A percentile compares a stretch with the other conserved stretches of the same genome.
Evolutionary conservation across 305 asterid species (phyloP).

Genomic region (Fraxinus velutina): DNA sequence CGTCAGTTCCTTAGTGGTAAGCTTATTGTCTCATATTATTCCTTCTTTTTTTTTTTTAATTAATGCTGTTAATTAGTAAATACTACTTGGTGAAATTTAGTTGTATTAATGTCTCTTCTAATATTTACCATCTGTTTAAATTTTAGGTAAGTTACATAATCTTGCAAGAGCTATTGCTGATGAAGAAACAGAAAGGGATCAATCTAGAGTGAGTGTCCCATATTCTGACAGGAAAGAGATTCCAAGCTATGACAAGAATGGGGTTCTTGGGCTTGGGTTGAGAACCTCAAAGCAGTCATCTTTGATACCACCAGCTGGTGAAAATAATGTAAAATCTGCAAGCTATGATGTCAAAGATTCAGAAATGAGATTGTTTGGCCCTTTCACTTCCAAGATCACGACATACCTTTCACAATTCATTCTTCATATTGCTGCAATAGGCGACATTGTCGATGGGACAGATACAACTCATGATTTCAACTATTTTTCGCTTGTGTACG

Average conservation of each 20-base stretch:
- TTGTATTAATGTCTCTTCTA: constrained; percentile 20
- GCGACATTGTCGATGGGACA: constrained; percentile 99
- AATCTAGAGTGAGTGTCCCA: constrained; percentile 53
- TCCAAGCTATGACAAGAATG: constrained; percentile 56
- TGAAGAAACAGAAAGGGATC: constrained; percentile 81
- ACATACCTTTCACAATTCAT: constrained; percentile 94
- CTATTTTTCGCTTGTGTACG: constrained; percentile 91
- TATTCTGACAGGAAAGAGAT: constrained; percentile 56
- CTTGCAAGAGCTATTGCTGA: constrained; percentile 97
- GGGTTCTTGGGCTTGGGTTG: constrained; percentile 86
- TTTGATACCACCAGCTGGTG: constrained; percentile 50
- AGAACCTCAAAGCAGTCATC: constrained; percentile 54
- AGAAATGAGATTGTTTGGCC: constrained; percentile 73
- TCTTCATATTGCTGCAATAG: constrained; percentile 94
- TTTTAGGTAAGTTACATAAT: constrained; percentile 91
- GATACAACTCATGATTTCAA: constrained; percentile 98
- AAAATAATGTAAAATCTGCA: constrained; percentile 48
- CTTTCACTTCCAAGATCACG: constrained; percentile 67
- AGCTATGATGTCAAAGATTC: constrained; percentile 76
- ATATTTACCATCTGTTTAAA: constrained; percentile 20
- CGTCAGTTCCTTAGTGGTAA: constrained; percentile 96
- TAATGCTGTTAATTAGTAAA: constrained; percentile 10
- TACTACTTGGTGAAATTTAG: constrained; percentile 13
- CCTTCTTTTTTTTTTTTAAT: constrained; percentile 20
- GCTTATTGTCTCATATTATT: constrained; percentile 17